Evolutionary conservation across 1,139 yeast species (phyloP), one percentile per base, ranked within the genome.

Genomic region (Geotrichum cucujoidarum): DNA sequence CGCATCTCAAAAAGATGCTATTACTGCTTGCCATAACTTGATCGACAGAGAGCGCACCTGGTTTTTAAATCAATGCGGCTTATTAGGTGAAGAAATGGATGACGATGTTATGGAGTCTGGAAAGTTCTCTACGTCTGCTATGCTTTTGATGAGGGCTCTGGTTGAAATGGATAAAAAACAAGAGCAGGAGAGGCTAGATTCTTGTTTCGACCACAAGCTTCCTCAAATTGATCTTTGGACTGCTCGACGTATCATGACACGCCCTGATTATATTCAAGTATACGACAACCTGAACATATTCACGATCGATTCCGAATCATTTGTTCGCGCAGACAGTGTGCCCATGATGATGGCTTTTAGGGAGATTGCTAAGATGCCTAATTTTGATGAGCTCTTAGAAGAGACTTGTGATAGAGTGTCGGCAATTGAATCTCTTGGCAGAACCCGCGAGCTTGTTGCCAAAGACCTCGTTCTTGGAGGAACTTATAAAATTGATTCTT

Each of bases 281-380:
- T 84, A 83, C 61, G 95, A 86, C 61, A 79, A 83, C 57, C 67
- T 85, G 55, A 86, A 86, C 63, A 78, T 86, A 21, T 86, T 86
- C 63, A 83, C 95, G 1, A 78, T 86, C 48, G 94, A 86, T 64
- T 78, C 88, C 0, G 51, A 59, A 29, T 81, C 89, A 0, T 72
- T 81, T 50, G 95, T 86, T 2, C 69, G 84, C 35, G 92, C 95
- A 0, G 95, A 86, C 62, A 79, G 86, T 2, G 83, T 84, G 1
- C 90, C 94, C 1, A 85, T 86, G 95, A 84, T 86, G 95, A 75
- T 90, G 57, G 95, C 92, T 1, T 86, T 86, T 62, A 80, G 83
- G 52, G 95, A 86, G 59, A 83, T 86, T 47, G 84, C 83, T 0
- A 68, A 78, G 1, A 81, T 80, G 64, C 85, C 87, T 0, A 83